Percentiles rank a stretch among this genome's conserved stretches.
Conservation (phyloP, 176 grass and related monocot genomes). For the bread wheat (Triticum aestivum) region IWGSC_CS_RefSeq_v2.1 NC_057807.1:406668756-406669255, state of each 20-base stretch:
- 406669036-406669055: neutral
- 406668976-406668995: constrained; percentile 31
- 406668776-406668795: neutral
- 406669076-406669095: constrained; percentile 49
- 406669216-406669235: constrained; percentile 57
- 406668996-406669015: constrained; percentile 25
- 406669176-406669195: constrained; percentile 37
- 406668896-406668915: constrained; percentile 26
- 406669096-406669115: constrained; percentile 47
- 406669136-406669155: constrained; percentile 55
- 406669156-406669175: constrained; percentile 47
- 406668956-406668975: constrained; percentile 26
- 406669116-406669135: constrained; percentile 45
- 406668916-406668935: constrained; percentile 46
- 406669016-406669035: constrained; percentile 50
- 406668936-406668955: constrained; percentile 25
- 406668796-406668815: neutral
- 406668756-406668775: neutral
- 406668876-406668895: neutral
- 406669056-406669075: neutral
- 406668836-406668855: neutral
- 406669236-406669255: constrained; percentile 47
- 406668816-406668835: constrained; percentile 1
- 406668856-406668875: neutral
- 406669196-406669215: constrained; percentile 42